Evolutionary conservation across 2,329 filamentous ascomycete genomes (phyloP).

Genomic region (Cytospora schulzeri): DNA sequence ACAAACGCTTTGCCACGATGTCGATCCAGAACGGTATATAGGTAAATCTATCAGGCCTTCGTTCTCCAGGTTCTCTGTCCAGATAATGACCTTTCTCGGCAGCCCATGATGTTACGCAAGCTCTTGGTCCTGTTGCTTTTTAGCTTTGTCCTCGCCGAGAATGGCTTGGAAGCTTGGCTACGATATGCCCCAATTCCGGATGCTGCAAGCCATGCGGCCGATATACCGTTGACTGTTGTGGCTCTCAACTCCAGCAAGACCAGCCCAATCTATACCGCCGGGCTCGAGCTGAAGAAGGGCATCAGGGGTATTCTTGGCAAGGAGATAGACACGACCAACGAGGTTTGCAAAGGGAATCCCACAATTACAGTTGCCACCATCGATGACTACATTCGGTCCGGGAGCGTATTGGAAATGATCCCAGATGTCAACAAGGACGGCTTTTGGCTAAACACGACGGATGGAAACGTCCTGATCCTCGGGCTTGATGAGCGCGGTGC

Average conservation of each 20-base stretch:
- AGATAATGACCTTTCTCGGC: no score
- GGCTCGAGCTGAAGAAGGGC: conserved; percentile 59
- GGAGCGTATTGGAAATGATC: conserved; percentile 37
- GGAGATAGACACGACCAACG: conserved; percentile 38
- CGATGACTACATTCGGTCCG: conserved; percentile 43
- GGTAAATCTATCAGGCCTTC: not conserved
- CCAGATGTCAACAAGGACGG: conserved; percentile 57
- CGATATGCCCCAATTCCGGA: conserved; percentile 58
- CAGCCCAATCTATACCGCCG: conserved; percentile 62
- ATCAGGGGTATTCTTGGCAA: conserved; percentile 59
- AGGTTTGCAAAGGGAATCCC: conserved; percentile 28
- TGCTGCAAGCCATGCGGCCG: conserved; percentile 37
- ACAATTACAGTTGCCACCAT: conserved; percentile 54
- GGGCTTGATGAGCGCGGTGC: conserved; percentile 68
- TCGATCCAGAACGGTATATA: not conserved
- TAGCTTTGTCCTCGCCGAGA: conserved; percentile 51
- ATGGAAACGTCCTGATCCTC: conserved; percentile 55
- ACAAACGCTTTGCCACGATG: not conserved
- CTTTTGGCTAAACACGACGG: conserved; percentile 58
- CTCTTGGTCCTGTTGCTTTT: conserved; percentile 2
- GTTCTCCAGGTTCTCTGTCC: not conserved
- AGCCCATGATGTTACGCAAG: not conserved
- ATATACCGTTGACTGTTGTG: conserved; percentile 52
- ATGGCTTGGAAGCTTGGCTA: conserved; percentile 64
- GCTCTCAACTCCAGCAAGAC: conserved; percentile 54